Percentiles rank a stretch among this genome's conserved stretches.
phyloP scores from a whole-genome alignment of 139 green algal species.

The Chlorella sp. region DNA sequence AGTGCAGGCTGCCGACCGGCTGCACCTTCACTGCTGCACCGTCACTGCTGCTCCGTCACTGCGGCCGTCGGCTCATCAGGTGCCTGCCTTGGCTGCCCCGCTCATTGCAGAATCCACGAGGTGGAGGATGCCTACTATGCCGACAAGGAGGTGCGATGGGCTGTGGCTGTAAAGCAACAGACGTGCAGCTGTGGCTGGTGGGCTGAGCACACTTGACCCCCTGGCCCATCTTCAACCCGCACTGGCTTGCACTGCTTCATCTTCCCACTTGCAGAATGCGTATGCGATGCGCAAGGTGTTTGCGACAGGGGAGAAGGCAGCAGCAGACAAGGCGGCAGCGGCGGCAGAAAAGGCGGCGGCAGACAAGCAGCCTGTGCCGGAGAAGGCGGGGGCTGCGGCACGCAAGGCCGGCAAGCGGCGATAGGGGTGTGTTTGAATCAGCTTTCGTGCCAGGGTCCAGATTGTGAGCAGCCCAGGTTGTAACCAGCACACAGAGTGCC shows the following conservation, averaged over 20 bases:
- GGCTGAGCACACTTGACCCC: background rate
- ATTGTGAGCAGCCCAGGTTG: no score
- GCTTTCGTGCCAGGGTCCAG: no score
- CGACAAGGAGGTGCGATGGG: background rate
- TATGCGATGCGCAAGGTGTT: constrained; percentile 95
- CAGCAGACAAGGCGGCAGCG: constrained; percentile 21
- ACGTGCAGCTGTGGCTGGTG: background rate
- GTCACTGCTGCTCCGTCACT: background rate
- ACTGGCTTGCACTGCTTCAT: background rate
- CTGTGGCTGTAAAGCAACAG: no score
- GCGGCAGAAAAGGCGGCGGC: background rate
- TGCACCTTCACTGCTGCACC: background rate
- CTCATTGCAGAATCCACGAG: constrained; percentile 81
- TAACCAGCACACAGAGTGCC: no score
- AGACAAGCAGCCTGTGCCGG: background rate
- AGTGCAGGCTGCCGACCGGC: no score
- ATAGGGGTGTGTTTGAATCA: no score
- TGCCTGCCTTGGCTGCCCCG: background rate
- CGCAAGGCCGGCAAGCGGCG: constrained; percentile 25
- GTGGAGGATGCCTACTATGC: constrained; percentile 98
- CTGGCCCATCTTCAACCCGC: background rate
- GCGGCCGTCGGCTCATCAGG: background rate
- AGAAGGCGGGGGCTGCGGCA: background rate
- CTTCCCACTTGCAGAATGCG: constrained; percentile 82
- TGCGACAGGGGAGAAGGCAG: background rate